These are phyloP conservation scores for Melastoma malabathricum DNA, from an alignment of 345 rosid genomes.

Conservation along the genomic window DNA sequence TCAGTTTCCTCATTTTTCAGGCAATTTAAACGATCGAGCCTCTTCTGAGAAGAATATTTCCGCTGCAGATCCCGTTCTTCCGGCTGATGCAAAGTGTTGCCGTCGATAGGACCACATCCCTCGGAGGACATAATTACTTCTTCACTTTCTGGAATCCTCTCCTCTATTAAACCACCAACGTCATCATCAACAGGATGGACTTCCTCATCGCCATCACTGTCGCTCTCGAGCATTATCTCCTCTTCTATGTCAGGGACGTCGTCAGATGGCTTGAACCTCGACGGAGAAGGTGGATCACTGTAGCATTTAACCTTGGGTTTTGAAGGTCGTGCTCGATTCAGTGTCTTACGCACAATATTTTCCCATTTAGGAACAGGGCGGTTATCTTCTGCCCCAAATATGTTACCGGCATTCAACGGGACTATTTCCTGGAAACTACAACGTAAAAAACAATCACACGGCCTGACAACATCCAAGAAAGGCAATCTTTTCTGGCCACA, in stretches of 20 bases:
- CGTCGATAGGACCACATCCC: constrained; percentile 4
- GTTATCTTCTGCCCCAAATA: constrained; percentile 86
- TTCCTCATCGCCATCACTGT: constrained; percentile 70
- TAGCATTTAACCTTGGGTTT: constrained; percentile 41
- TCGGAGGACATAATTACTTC: constrained; percentile 1
- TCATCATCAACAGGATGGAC: constrained; percentile 67
- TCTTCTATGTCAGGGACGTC: constrained; percentile 55
- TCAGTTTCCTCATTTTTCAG: constrained; percentile 24
- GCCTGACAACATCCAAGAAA: too few relatives aligned
- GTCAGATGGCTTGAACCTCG: constrained; percentile 55
- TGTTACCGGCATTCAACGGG: constrained; percentile 86
- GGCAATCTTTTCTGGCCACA: too few relatives aligned
- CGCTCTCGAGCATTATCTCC: constrained; percentile 57
- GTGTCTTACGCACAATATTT: constrained; percentile 61
- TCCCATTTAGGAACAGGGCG: constrained; percentile 80
- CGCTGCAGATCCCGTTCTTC: constrained; percentile 32
- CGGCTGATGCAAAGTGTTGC: constrained; percentile 16
- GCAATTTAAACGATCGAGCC: constrained; percentile 54
- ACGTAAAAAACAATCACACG: constrained; percentile 1
- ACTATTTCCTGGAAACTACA: constrained; percentile 87
- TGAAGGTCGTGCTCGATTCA: constrained; percentile 43
- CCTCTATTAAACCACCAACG: constrained; percentile 13
- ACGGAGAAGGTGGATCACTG: constrained; percentile 94
- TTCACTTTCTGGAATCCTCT: constrained; percentile 5
- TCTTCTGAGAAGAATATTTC: constrained; percentile 38